These are phyloP conservation scores for Amorphotheca resinae DNA, from an alignment of 495 filamentous ascomycete species.

Conservation along the genomic window DNA sequence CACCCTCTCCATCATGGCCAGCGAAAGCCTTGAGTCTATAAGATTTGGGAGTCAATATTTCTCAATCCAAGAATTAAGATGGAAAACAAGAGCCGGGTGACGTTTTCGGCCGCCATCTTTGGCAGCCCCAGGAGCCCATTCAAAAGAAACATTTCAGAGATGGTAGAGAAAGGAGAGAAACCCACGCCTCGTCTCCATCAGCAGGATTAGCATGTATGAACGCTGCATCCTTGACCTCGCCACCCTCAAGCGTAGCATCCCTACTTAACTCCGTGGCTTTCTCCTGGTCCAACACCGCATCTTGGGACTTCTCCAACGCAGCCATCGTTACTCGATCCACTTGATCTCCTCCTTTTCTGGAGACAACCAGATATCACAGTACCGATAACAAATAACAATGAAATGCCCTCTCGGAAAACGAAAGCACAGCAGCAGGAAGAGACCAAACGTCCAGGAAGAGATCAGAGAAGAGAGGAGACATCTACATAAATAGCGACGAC, in stretches of 20 bases:
- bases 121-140: too few species aligned
- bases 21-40: slow-evolving; percentile 11
- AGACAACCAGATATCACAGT: too few species aligned
- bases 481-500: too few species aligned
- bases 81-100: too few species aligned
- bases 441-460: neutral
- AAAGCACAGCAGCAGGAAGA: too few species aligned
- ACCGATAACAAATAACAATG: too few species aligned
- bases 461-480: neutral
- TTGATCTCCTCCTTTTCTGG: too few species aligned
- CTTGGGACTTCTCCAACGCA: slow-evolving; percentile 7
- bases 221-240: slow-evolving; percentile 4
- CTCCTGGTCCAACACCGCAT: slow-evolving; percentile 7
- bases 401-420: too few species aligned
- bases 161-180: too few species aligned
- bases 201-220: slow-evolving; percentile 15
- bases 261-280: slow-evolving; percentile 4
- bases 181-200: slow-evolving; percentile 14
- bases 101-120: too few species aligned
- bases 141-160: too few species aligned
- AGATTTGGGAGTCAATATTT: neutral
- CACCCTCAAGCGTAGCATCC: slow-evolving; percentile 2
- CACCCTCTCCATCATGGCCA: slow-evolving; percentile 19
- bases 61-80: too few species aligned
- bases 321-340: slow-evolving; percentile 3